These are phyloP conservation scores for Diplodia corticola DNA, from an alignment of 2,329 filamentous ascomycete species.

Conservation along the genomic window DNA sequence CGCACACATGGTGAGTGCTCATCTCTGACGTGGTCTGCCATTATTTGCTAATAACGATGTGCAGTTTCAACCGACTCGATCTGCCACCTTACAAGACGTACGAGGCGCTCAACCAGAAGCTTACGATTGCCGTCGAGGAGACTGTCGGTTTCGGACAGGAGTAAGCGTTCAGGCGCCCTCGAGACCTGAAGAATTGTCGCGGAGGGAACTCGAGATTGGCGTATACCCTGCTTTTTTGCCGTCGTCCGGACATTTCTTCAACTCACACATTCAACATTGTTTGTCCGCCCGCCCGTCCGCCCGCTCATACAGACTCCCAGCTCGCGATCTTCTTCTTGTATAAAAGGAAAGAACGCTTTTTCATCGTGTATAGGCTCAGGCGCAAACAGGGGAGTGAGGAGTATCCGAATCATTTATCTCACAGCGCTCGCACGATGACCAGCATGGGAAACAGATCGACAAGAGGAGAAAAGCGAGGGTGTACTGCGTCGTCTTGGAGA, in stretches of 20 bases:
- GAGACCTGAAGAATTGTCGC: not conserved
- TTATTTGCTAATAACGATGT: conserved; percentile 22
- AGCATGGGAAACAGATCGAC: not conserved
- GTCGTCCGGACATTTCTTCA: not conserved
- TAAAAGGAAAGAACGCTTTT: conserved; percentile 7
- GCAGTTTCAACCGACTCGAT: conserved; percentile 94
- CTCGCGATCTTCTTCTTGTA: not conserved
- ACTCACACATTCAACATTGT: conserved; percentile 4
- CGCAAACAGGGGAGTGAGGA: not conserved
- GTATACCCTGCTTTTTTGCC: conserved; percentile 8
- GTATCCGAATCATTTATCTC: not conserved
- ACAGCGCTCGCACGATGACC: not conserved
- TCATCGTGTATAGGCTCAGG: conserved; percentile 11
- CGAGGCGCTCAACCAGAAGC: conserved; percentile 81
- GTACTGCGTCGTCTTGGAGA: not conserved
- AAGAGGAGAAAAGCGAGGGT: not conserved
- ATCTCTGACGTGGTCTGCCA: not conserved
- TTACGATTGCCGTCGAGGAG: conserved; percentile 97
- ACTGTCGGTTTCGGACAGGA: conserved; percentile 99
- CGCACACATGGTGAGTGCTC: conserved; percentile 85
- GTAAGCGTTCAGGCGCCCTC: conserved; percentile 49
- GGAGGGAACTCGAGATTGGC: not conserved
- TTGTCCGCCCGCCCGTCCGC: not conserved
- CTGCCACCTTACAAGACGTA: conserved; percentile 88
- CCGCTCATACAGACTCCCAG: not conserved